Conservation (phyloP, 2,329 filamentous ascomycete species). For the Elsinoe arachidis region DNA sequence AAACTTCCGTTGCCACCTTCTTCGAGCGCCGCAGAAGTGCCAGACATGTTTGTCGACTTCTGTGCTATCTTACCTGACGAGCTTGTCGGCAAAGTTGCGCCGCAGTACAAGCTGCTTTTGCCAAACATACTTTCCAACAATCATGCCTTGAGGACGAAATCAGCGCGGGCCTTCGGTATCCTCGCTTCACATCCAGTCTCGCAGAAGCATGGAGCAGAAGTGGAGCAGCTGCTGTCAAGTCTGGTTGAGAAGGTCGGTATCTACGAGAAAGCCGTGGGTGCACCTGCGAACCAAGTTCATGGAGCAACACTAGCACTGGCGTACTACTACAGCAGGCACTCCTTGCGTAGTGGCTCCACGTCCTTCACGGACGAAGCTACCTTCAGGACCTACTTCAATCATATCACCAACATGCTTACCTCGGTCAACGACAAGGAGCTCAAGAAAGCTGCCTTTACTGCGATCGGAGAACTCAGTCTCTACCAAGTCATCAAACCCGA, state of each 20-base stretch:
- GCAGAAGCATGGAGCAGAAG: constrained; percentile 31
- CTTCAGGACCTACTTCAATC: constrained; percentile 35
- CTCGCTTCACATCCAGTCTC: constrained; percentile 53
- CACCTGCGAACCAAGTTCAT: constrained; percentile 50
- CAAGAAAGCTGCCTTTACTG: constrained; percentile 48
- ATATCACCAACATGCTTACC: constrained; percentile 45
- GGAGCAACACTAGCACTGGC: constrained; percentile 52
- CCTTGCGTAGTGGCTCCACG: constrained; percentile 36
- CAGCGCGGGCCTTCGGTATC: constrained; percentile 66
- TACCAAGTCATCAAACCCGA: constrained; percentile 46
- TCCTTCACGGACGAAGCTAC: constrained; percentile 16
- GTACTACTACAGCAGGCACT: constrained; percentile 49
- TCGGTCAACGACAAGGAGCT: constrained; percentile 47
- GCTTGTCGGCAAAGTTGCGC: constrained; percentile 42
- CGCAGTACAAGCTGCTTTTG: constrained; percentile 46
- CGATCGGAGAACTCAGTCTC: constrained; percentile 54
- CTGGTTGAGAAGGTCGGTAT: constrained; percentile 40
- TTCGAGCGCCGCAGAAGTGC: constrained; percentile 13
- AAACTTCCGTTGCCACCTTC: constrained; percentile 5
- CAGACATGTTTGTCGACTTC: constrained; percentile 44
- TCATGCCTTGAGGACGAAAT: constrained; percentile 55
- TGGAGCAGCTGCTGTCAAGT: constrained; percentile 37
- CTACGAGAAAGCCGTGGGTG: constrained; percentile 54
- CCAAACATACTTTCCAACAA: constrained; percentile 62
- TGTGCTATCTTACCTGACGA: constrained; percentile 47